Conservation (phyloP, 176 grass and related monocot genomes). For the Thinopyrum elongatum region DNA sequence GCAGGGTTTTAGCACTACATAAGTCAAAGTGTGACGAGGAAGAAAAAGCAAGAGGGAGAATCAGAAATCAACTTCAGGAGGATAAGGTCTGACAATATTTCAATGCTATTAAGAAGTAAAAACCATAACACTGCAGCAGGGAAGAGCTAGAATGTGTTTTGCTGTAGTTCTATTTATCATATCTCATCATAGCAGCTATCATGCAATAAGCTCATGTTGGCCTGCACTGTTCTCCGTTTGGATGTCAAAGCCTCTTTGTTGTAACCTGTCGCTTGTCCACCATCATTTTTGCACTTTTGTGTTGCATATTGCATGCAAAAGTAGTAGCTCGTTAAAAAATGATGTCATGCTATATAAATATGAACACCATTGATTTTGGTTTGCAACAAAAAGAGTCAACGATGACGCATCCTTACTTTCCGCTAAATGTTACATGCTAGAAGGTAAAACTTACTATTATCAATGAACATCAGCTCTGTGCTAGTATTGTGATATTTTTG, state of each 20-base stretch:
- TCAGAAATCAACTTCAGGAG: constrained; percentile 42
- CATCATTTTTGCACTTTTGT: background rate
- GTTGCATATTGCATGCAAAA: background rate
- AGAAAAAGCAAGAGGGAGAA: constrained; percentile 35
- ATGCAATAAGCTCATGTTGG: constrained; percentile 5
- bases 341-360: background rate
- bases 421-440: background rate
- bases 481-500: background rate
- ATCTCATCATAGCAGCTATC: background rate
- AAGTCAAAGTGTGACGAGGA: constrained; percentile 56
- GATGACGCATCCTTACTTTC: background rate
- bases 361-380: background rate
- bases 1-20: constrained; percentile 46
- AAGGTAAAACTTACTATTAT: background rate
- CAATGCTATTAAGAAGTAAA: constrained; percentile 5
- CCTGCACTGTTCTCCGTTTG: background rate
- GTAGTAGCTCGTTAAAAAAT: background rate
- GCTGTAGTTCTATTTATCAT: background rate
- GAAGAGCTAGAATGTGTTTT: background rate
- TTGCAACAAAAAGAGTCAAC: background rate
- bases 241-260: constrained; percentile 3
- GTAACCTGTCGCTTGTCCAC: background rate
- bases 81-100: constrained; percentile 50
- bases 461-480: background rate
- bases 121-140: background rate